A percentile compares a stretch with the other conserved stretches of the same genome.
phyloP scores from a whole-genome alignment of 176 grass and related monocot species.

The Panicum miliaceum region DNA sequence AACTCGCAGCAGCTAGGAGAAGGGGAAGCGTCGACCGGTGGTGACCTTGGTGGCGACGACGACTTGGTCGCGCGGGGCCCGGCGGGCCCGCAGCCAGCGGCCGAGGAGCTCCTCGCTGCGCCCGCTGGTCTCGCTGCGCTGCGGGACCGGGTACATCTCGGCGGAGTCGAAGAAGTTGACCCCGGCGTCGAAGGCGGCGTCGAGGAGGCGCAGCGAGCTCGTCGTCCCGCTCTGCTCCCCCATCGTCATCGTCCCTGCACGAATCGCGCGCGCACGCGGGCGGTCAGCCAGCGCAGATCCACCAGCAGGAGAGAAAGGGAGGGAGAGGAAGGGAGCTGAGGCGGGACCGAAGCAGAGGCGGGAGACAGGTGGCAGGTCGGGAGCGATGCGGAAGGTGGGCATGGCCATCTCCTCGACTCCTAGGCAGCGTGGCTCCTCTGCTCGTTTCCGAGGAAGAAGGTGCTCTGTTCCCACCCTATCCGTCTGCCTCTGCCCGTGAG shows the following conservation, averaged over 20 bases:
- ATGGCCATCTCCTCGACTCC: slow-evolving; percentile 48
- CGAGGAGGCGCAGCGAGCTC: slow-evolving; percentile 72
- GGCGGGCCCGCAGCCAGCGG: neutral
- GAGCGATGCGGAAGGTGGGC: slow-evolving; percentile 68
- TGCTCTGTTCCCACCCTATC: no score
- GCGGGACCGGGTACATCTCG: neutral
- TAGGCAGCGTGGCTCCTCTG: no score
- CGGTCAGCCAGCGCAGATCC: neutral
- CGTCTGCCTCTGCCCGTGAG: no score
- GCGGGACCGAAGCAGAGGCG: slow-evolving; percentile 72
- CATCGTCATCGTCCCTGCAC: slow-evolving; percentile 90
- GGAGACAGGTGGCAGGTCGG: slow-evolving; percentile 67
- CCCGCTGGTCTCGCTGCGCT: slow-evolving; percentile 56
- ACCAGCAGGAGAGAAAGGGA: neutral
- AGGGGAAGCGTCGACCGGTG: neutral
- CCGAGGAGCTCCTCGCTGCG: slow-evolving; percentile 82
- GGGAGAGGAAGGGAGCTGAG: neutral
- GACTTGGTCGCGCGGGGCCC: slow-evolving; percentile 48
- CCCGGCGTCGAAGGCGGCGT: slow-evolving; percentile 45
- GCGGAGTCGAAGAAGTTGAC: slow-evolving; percentile 91
- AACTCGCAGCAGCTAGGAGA: no score
- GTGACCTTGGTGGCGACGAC: slow-evolving; percentile 75
- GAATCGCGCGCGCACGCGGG: neutral
- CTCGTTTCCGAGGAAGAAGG: no score
- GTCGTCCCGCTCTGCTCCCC: slow-evolving; percentile 53